A percentile compares a stretch with the other conserved stretches of the same genome.
phyloP scores from a whole-genome alignment of 2,329 filamentous ascomycete species.

The Epichloe bromicola region DNA sequence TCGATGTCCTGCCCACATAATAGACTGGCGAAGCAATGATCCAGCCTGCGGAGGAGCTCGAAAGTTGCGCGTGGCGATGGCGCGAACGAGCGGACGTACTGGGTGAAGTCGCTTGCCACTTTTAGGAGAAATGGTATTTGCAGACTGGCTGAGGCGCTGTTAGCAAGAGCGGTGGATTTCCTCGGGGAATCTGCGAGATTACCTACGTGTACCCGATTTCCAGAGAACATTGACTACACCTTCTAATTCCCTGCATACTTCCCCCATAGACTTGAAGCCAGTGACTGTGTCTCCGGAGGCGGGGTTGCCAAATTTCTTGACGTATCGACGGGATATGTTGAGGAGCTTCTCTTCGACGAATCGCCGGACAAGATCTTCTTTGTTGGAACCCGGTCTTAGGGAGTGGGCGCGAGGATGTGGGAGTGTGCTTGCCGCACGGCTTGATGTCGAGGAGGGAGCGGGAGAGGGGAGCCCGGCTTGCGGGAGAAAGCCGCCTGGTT shows the following conservation, averaged over 20 bases:
- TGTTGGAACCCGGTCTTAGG: slow-evolving; percentile 41
- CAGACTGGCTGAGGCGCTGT: slow-evolving; percentile 46
- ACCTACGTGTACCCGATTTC: slow-evolving; percentile 74
- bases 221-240: slow-evolving; percentile 68
- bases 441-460: slow-evolving; percentile 36
- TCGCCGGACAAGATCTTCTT: slow-evolving; percentile 46
- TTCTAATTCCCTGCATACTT: slow-evolving; percentile 64
- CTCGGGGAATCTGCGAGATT: not conserved
- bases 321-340: slow-evolving; percentile 42
- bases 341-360: slow-evolving; percentile 42
- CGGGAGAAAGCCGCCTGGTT: slow-evolving; percentile 40
- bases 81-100: slow-evolving; percentile 60
- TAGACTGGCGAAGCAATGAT: slow-evolving; percentile 70
- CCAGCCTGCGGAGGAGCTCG: slow-evolving; percentile 60
- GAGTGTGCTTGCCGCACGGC: slow-evolving; percentile 25
- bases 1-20: slow-evolving; percentile 54
- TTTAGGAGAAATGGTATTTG: slow-evolving; percentile 77
- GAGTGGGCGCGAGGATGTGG: slow-evolving; percentile 43
- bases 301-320: slow-evolving; percentile 41
- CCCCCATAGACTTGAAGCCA: slow-evolving; percentile 47
- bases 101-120: slow-evolving; percentile 58
- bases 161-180: not conserved
- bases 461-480: slow-evolving; percentile 39
- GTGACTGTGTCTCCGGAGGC: slow-evolving; percentile 33
- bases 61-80: slow-evolving; percentile 52